Base-by-base conservation (phyloP, 164 flowering plant genomes). In the Macadamia tetraphylla region DNA sequence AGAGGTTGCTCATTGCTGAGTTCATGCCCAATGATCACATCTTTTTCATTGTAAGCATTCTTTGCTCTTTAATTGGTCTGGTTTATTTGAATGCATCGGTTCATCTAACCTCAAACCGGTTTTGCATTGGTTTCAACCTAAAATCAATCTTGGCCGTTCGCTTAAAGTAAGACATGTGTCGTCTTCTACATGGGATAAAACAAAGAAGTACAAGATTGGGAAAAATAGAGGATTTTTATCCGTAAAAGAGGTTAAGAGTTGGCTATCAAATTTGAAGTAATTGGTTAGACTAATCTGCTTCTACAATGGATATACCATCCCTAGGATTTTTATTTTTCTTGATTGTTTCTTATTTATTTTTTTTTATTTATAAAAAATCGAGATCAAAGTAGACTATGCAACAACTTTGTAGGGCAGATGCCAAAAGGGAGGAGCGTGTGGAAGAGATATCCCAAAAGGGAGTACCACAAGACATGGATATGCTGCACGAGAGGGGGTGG, bases 241-340 rank as follows among this genome's bases (percentile, higher is more conserved):
- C 23, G 94, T 87, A 81, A 88, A 88, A 10, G 81, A 51, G 13
- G 94, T 84, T 48, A 88, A 67, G 10, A 81, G 70, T 58, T 86
- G 82, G 77, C 87, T 87, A 46, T 88, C 78, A 57, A 81, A 86
- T 70, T 77, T 82, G 80, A 91, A 88, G 81, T 86, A 91, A 70
- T 88, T 84, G 85, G 82, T 88, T 23, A 23, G 23, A 23, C 23
- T 23, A 23, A 23, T 23, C 23, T 23, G 23, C 23, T 23, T 23
- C 23, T 23, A 23, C 23, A 23, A 23, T 23, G 23, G 23, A 23
- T 23, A 23, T 23, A 0, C 23, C 23, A 23, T 23, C 23, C 23
- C 23, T 23, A 0, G 0, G 23, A 23, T 23, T 23, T 23, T 23
- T 23, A 23, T 23, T 23, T 23, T 23, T 23, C 23, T 23, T 23